These are phyloP conservation scores for Pulveroboletus ravenelii DNA, from an alignment of 768 basidiomycete species.

Conservation along the genomic window DNA sequence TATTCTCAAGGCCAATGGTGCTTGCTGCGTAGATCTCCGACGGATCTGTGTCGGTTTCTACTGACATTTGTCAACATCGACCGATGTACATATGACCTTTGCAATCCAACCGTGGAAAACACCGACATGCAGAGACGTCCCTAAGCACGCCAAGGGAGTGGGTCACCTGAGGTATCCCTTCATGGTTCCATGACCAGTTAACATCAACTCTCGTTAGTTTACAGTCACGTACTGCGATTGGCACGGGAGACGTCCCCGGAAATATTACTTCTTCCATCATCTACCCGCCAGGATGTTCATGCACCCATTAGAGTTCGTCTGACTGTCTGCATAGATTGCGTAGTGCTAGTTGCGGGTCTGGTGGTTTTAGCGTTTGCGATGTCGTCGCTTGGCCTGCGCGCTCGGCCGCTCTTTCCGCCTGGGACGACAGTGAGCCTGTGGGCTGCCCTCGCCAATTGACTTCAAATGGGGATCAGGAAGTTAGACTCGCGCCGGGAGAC, in stretches of 20 bases:
- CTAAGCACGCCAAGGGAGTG: too few species aligned
- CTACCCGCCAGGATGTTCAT: neutral
- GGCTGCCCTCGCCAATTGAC: too few species aligned
- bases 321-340: slow-evolving; percentile 5
- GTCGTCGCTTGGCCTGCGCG: slow-evolving; percentile 4
- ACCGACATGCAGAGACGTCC: neutral
- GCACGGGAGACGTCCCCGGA: neutral
- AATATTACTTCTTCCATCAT: neutral
- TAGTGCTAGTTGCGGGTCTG: neutral
- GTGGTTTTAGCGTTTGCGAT: slow-evolving; percentile 1
- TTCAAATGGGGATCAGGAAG: too few species aligned
- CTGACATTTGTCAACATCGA: neutral
- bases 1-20: neutral
- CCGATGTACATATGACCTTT: neutral
- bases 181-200: neutral
- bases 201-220: neutral
- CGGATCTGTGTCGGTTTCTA: neutral
- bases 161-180: slow-evolving; percentile 1
- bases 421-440: neutral
- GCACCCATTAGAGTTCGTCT: neutral
- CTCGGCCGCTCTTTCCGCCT: neutral
- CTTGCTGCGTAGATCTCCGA: neutral
- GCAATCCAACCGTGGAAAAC: neutral
- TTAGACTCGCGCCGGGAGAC: too few species aligned
- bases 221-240: neutral